phyloP scores from a whole-genome alignment of 306 rosid species.

The Vigna reflexopilosa region DNA sequence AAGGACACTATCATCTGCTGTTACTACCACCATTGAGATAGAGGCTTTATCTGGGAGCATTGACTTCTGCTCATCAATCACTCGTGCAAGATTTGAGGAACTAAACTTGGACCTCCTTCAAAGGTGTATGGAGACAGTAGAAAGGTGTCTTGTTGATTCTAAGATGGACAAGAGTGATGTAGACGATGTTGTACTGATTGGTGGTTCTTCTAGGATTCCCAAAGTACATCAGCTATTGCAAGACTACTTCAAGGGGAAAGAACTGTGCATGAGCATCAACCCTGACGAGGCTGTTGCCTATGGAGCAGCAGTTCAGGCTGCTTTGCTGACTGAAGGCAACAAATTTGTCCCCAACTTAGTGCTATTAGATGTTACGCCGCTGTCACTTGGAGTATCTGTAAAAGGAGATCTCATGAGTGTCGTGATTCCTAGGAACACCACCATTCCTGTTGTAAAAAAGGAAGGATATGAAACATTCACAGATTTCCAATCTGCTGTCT shows the following conservation, averaged over 20 bases:
- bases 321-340: not conserved
- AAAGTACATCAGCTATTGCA: conserved; percentile 59
- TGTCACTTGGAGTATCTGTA: not conserved
- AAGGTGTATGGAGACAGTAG: conserved; percentile 56
- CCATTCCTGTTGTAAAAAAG: not conserved
- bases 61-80: conserved; percentile 31
- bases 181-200: conserved; percentile 50
- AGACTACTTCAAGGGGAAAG: conserved; percentile 51
- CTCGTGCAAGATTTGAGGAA: conserved; percentile 48
- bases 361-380: not conserved
- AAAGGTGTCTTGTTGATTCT: conserved; percentile 54
- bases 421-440: conserved; percentile 18
- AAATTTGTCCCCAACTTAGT: not conserved
- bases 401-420: not conserved
- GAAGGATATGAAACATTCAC: rapidly evolving
- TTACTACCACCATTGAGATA: conserved; percentile 52
- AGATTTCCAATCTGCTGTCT: conserved; percentile 38
- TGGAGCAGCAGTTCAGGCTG: conserved; percentile 36
- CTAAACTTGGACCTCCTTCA: conserved; percentile 51
- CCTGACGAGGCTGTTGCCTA: conserved; percentile 32
- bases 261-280: conserved; percentile 24
- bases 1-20: conserved; percentile 52
- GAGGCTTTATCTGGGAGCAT: conserved; percentile 28
- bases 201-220: conserved; percentile 58
- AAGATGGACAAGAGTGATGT: conserved; percentile 59